phyloP scores from a whole-genome alignment of 257 asterid species.

The Solanum verrucosum region DNA sequence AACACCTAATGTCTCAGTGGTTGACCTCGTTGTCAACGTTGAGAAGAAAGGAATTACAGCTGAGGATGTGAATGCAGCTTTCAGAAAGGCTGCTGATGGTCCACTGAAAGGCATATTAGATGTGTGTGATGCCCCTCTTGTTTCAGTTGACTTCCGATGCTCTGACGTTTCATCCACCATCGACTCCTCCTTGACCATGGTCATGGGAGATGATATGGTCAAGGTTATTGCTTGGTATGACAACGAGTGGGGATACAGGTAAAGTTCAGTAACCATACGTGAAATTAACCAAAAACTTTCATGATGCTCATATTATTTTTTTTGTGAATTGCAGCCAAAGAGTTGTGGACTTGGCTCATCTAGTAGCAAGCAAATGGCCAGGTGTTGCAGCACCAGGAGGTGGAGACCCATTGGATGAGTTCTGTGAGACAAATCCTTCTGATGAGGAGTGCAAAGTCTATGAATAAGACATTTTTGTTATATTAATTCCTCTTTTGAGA shows the following conservation, averaged over 20 bases:
- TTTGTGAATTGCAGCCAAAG: conserved; percentile 57
- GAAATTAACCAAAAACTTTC: background rate
- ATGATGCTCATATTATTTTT: background rate
- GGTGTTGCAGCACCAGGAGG: conserved; percentile 42
- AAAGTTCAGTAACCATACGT: background rate
- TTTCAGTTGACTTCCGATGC: conserved; percentile 83
- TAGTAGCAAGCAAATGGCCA: conserved; percentile 81
- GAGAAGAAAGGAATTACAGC: conserved; percentile 75
- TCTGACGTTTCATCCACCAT: conserved; percentile 69
- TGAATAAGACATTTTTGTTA: conserved; percentile 17
- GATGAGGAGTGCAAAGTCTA: conserved; percentile 88
- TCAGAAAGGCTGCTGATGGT: conserved; percentile 81
- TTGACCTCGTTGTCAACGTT: conserved; percentile 76
- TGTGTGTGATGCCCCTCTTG: conserved; percentile 74
- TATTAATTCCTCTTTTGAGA: background rate
- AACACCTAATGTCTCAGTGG: conserved; percentile 88
- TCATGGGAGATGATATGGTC: conserved; percentile 96
- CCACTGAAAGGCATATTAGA: conserved; percentile 62
- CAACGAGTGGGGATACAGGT: conserved; percentile 99
- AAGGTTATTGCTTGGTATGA: conserved; percentile 99
- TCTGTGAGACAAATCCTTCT: conserved; percentile 60
- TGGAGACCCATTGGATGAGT: conserved; percentile 85
- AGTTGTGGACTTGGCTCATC: conserved; percentile 88
- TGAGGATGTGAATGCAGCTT: conserved; percentile 78
- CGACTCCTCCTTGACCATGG: conserved; percentile 91